A percentile compares a stretch with the other conserved stretches of the same genome.
Evolutionary conservation across 441 rosid species (phyloP).

Genomic region (Syzygium syzygioides): DNA sequence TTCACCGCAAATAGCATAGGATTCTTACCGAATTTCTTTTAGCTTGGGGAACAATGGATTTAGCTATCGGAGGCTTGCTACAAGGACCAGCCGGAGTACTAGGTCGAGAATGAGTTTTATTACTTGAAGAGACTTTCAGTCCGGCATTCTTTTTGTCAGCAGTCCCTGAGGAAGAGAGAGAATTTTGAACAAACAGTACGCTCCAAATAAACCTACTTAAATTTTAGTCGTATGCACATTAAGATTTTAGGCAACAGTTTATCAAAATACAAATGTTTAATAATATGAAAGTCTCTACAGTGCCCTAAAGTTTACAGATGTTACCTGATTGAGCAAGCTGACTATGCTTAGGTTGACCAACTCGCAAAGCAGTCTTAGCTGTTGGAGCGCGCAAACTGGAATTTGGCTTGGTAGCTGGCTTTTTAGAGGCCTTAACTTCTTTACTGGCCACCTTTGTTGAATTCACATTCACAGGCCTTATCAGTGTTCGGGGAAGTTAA

Average conservation of each 20-base stretch:
- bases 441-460: slow-evolving; percentile 29
- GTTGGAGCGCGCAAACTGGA: slow-evolving; percentile 20
- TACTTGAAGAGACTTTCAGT: slow-evolving; percentile 26
- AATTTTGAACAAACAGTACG: neutral
- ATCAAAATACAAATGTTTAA: neutral
- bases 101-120: slow-evolving; percentile 19
- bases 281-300: neutral
- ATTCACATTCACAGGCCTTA: slow-evolving; percentile 45
- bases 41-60: slow-evolving; percentile 40
- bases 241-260: neutral
- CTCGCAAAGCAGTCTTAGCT: slow-evolving; percentile 22
- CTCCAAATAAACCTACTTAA: neutral
- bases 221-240: neutral
- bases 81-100: slow-evolving; percentile 34
- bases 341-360: slow-evolving; percentile 27
- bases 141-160: slow-evolving; percentile 36
- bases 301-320: neutral
- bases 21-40: slow-evolving; percentile 57
- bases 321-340: slow-evolving; percentile 50
- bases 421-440: slow-evolving; percentile 41
- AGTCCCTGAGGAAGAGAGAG: slow-evolving; percentile 24
- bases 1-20: neutral
- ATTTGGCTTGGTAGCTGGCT: slow-evolving; percentile 32
- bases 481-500: slow-evolving; percentile 63
- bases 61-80: slow-evolving; percentile 30